These are phyloP conservation scores for Clathrus columnatus DNA, from an alignment of 768 basidiomycete genomes.

Conservation along the genomic window DNA sequence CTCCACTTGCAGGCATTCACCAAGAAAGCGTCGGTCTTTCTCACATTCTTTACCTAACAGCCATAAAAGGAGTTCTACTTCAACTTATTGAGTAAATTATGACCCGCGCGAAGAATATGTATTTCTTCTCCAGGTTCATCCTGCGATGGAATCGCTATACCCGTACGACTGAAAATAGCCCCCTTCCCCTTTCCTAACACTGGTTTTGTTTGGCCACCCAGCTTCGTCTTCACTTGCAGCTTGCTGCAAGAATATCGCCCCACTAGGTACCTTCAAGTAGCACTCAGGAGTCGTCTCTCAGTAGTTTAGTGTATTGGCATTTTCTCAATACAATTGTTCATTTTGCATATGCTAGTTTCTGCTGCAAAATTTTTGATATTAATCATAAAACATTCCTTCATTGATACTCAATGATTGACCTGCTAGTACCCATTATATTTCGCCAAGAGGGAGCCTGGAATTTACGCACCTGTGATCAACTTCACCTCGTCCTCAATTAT, in stretches of 20 bases:
- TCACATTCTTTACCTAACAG: neutral
- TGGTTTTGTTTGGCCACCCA: no score
- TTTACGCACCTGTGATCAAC: constrained; percentile 18
- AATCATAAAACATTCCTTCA: constrained; percentile 5
- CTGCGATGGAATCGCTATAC: no score
- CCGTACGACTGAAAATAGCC: no score
- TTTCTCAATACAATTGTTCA: neutral
- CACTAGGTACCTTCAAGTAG: neutral
- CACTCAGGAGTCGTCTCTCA: neutral
- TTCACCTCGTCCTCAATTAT: constrained; percentile 17
- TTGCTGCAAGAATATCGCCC: neutral
- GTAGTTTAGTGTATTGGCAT: neutral
- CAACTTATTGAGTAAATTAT: neutral
- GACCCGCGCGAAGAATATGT: neutral
- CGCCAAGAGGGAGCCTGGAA: neutral
- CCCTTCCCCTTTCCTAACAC: no score
- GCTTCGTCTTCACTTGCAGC: neutral
- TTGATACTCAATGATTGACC: constrained; percentile 4
- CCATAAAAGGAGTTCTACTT: neutral
- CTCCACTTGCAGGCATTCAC: neutral
- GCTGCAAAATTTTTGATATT: no score
- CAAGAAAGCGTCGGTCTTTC: neutral
- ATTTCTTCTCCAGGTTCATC: no score
- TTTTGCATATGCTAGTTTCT: neutral
- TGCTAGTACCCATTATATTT: neutral